Evolutionary conservation across 257 asterid genomes (phyloP).

Genomic region (Plantago elongata): DNA sequence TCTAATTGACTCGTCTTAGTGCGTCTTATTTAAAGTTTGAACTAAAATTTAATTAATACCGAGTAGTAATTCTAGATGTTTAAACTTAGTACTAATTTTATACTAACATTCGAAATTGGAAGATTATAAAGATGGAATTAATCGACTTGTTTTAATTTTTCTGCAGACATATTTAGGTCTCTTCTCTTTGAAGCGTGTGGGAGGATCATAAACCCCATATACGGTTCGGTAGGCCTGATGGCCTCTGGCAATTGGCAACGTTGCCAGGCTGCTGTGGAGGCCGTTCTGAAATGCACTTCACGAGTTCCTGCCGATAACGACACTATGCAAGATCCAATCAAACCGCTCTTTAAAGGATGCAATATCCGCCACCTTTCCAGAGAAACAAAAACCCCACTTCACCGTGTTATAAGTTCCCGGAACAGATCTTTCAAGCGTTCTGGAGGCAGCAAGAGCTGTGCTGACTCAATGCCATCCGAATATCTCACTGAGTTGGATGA

Average conservation of each 20-base stretch:
- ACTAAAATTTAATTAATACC: background rate
- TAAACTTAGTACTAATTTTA: no score
- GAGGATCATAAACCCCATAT: constrained; percentile 63
- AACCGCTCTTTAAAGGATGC: constrained; percentile 19
- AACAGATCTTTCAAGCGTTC: constrained; percentile 26
- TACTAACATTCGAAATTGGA: no score
- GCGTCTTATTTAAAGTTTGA: no score
- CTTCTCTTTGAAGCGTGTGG: constrained; percentile 85
- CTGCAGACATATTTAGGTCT: constrained; percentile 53
- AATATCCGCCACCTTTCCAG: constrained; percentile 50
- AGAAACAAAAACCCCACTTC: constrained; percentile 15
- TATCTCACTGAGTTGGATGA: constrained; percentile 15
- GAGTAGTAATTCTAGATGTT: no score
- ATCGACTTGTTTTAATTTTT: background rate
- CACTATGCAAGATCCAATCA: background rate
- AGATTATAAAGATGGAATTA: background rate
- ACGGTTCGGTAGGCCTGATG: constrained; percentile 68
- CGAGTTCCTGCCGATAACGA: constrained; percentile 21
- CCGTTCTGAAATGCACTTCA: constrained; percentile 52
- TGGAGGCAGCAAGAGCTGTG: constrained; percentile 14
- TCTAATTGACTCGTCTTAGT: no score
- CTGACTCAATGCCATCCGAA: constrained; percentile 9
- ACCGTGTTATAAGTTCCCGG: constrained; percentile 25
- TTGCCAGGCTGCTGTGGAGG: constrained; percentile 69
- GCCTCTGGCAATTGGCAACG: constrained; percentile 61